phyloP scores from a whole-genome alignment of 164 flowering plant genomes.

The Taxillus chinensis region DNA sequence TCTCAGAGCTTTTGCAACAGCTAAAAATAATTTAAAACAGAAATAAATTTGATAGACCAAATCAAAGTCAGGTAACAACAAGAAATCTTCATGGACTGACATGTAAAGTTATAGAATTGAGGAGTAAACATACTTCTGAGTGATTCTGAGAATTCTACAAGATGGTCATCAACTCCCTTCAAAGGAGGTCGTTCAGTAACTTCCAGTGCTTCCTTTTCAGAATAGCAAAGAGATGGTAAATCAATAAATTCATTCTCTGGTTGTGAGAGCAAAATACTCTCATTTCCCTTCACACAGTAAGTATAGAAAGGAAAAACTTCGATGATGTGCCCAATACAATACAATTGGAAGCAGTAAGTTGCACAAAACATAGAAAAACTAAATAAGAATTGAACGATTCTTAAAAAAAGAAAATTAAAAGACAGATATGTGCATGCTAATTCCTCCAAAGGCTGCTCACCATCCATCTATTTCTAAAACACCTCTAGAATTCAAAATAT shows the following conservation, averaged over 20 bases:
- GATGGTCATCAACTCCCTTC: conserved; percentile 73
- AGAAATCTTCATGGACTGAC: neutral
- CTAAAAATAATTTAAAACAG: conserved; percentile 23
- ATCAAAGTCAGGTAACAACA: neutral
- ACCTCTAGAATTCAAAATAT: no score
- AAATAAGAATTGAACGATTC: no score
- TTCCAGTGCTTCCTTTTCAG: conserved; percentile 62
- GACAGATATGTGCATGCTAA: no score
- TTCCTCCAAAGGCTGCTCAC: no score
- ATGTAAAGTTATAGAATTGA: neutral
- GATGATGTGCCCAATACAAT: neutral
- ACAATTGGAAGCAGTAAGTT: no score
- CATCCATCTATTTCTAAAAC: no score
- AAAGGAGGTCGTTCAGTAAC: conserved; percentile 46
- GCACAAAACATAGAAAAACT: no score
- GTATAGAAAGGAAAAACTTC: conserved; percentile 2
- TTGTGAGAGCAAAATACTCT: conserved; percentile 22
- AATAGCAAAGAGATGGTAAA: conserved; percentile 28
- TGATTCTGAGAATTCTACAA: conserved; percentile 90
- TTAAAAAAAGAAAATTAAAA: no score
- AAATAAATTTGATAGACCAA: neutral
- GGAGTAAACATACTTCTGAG: conserved; percentile 55
- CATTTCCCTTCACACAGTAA: conserved; percentile 35
- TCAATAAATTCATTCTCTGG: conserved; percentile 48
- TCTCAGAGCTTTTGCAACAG: conserved; percentile 87